Evolutionary conservation across 2,329 filamentous ascomycete species (phyloP), one percentile per base, ranked within the genome.

Genomic region (Botrytis galanthina): DNA sequence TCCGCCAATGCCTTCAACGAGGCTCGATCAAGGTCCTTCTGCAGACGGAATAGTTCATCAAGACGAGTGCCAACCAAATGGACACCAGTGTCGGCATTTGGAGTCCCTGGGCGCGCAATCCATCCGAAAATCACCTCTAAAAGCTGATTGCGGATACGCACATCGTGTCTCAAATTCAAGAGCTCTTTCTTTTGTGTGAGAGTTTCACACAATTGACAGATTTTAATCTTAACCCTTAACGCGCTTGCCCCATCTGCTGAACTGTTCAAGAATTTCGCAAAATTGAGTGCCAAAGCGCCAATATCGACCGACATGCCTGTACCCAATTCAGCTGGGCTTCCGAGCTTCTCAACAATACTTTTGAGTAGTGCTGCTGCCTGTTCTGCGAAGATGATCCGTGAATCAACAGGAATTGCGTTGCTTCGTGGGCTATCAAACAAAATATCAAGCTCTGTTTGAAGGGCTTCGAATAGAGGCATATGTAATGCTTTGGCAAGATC

Each of bases 81-180:
- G 3, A 81, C 79, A n/a, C 82, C 77, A 14, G 62, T 71, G 12
- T 83, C 81, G 42, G 67, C 57, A 57, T 88, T 87, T 0, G 87
- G 85, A 29, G 88, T 87, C 22, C 86, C 85, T 29, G 89, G 88
- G 18, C 89, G 85, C 39, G 89, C 87, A 77, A 92, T 91, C 90
- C 90, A 92, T 74, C 88, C 86, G 75, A 91, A 91, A 51, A 92
- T 88, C 73, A 89, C 89, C 79, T 92, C 90, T 18, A 92, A 83
- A 22, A 92, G 83, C 78, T 92, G 90, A 75, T 92, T 92, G 71
- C 90, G 84, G 77, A 91, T 90, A 42, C 89, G 87, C 57, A 92
- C 88, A 79, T 92, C 90, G 77, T 92, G 90, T 69, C 90, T 86
- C 18, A 92, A 82, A 76, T 91, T 92, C 60, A 92, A 82, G 69